Evolutionary conservation across 345 rosid genomes (phyloP), one percentile per base, ranked within the genome.

Genomic region (Gynandropsis gynandra): DNA sequence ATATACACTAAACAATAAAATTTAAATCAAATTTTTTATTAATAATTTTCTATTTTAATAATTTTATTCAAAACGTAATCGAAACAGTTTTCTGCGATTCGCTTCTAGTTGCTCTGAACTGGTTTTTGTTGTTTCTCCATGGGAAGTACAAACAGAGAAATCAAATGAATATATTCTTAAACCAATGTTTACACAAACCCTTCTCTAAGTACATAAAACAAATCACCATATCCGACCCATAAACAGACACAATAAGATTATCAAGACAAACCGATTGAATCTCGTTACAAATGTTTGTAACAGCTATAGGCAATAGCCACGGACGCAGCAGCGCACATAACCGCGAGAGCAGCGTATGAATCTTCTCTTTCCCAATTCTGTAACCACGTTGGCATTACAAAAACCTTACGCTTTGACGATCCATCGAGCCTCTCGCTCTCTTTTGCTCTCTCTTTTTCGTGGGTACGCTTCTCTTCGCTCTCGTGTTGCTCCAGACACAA

Each of bases 281-380:
- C 54, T 62, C 63, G 74, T 61, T 72, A 44, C 67, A 75, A 54
- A 48, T 78, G 90, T 56, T 72, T 81, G 68, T 76, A 80, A 80
- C 80, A 78, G 57, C 69, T 75, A 51, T 74, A 86, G 27, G 98
- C 96, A 63, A 84, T 63, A 10, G 55, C 87, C 58, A 87, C 85
- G 1, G 96, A 90, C 33, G 71, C 89, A 21, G 71, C 98, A 21
- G 95, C 95, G 65, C 78, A 81, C 15, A 50, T 74, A 65, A 82
- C 95, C 12, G 96, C 80, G 1, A 87, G 71, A 65, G 80, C 88
- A 15, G 95, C 97, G 48, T 80, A 78, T 19, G 96, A 80, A 63
- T 86, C 97, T 40, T 81, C 96, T 15, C 62, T 80, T 66, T 90
- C 98, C 96, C 95, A 90, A 50, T 61, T 82, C 71, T 90, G 96